Percentiles rank a stretch among this genome's conserved stretches.
Evolutionary conservation across 2,329 filamentous ascomycete genomes (phyloP).

Genomic region (Monosporascus cannonballus): DNA sequence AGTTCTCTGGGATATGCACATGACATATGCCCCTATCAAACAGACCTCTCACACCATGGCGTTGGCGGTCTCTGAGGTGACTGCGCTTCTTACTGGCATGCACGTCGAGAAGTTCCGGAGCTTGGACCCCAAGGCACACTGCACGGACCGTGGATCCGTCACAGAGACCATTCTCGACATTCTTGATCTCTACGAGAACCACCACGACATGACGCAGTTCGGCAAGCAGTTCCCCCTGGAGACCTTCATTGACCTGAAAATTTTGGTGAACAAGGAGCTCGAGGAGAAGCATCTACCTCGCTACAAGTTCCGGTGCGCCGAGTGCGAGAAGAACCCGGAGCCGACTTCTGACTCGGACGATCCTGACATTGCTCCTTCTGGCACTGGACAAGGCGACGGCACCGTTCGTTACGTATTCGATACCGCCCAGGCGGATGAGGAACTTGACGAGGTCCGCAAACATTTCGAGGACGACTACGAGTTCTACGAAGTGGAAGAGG

Average conservation of each 20-base stretch:
- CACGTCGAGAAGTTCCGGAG: constrained; percentile 44
- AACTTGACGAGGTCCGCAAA: constrained; percentile 60
- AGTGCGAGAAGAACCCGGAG: constrained; percentile 37
- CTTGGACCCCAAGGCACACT: constrained; percentile 42
- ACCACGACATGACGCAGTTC: constrained; percentile 67
- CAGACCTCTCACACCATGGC: constrained; percentile 82
- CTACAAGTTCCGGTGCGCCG: constrained; percentile 55
- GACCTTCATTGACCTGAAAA: constrained; percentile 79
- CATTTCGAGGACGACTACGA: constrained; percentile 72
- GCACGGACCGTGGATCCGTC: constrained; percentile 41
- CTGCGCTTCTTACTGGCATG: constrained; percentile 59
- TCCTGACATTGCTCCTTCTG: constrained; percentile 29
- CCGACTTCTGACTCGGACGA: constrained; percentile 26
- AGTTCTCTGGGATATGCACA: constrained; percentile 83
- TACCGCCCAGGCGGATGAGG: constrained; percentile 63
- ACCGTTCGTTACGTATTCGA: constrained; percentile 90
- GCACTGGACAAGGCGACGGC: constrained; percentile 49
- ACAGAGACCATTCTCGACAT: constrained; percentile 84
- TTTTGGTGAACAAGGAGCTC: constrained; percentile 77
- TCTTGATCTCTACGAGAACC: constrained; percentile 86
- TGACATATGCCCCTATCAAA: constrained; percentile 88
- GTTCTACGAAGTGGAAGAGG: constrained; percentile 71
- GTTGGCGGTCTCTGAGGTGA: constrained; percentile 74
- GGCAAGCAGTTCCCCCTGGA: constrained; percentile 68
- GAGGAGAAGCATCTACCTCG: constrained; percentile 57